Conservation (phyloP, 2,329 filamentous ascomycete genomes). For the Trichothecium sympodiale region DNA sequence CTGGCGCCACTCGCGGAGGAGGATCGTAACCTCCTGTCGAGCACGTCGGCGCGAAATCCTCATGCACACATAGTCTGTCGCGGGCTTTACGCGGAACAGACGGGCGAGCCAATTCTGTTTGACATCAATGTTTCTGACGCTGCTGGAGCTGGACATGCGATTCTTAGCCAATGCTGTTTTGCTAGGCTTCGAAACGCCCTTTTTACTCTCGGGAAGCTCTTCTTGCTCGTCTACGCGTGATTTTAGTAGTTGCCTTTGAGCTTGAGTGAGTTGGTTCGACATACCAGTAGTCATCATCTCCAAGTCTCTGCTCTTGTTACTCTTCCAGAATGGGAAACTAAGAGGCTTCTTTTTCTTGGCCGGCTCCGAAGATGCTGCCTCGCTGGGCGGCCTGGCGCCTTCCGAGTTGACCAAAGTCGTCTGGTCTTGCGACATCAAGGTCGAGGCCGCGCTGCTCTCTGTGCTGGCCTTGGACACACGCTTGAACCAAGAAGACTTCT, state of each 20-base stretch:
- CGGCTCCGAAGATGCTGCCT: neutral
- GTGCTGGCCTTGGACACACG: constrained; percentile 28
- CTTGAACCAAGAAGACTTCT: constrained; percentile 41
- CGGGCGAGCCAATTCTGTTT: constrained; percentile 82
- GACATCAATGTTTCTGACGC: constrained; percentile 47
- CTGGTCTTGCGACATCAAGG: constrained; percentile 4
- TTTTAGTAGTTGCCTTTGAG: no score
- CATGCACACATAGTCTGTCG: constrained; percentile 64
- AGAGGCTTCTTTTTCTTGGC: constrained; percentile 40
- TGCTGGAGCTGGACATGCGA: constrained; percentile 5
- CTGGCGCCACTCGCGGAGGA: constrained; percentile 69
- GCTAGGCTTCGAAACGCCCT: constrained; percentile 1
- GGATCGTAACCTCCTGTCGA: constrained; percentile 62
- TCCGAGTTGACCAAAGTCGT: constrained; percentile 1
- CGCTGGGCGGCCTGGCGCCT: constrained; percentile 5
- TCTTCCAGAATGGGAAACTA: constrained; percentile 45
- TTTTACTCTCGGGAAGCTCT: constrained; percentile 1
- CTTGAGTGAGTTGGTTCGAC: constrained; percentile 6
- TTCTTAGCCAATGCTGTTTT: constrained; percentile 10
- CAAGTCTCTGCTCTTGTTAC: constrained; percentile 28
- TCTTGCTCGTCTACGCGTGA: constrained; percentile 1
- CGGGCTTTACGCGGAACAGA: constrained; percentile 82
- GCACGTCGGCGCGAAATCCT: constrained; percentile 55
- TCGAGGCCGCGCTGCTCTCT: constrained; percentile 3
- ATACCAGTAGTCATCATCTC: constrained; percentile 35